These are phyloP conservation scores for Pseudozyma pruni DNA, from an alignment of 1,284 basidiomycete genomes.

Conservation along the genomic window DNA sequence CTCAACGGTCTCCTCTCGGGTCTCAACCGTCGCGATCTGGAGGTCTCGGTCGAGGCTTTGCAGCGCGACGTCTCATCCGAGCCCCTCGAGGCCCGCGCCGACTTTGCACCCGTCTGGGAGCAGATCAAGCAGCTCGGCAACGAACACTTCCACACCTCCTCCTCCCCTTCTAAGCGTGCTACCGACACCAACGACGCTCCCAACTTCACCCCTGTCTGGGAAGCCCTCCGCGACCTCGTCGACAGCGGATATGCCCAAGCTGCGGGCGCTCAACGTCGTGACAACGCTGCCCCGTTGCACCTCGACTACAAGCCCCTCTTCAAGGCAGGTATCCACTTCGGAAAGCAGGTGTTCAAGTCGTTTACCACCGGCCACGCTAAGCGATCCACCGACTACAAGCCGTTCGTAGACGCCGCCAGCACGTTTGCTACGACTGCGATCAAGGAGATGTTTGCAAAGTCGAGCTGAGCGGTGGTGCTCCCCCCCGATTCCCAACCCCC, in stretches of 20 bases:
- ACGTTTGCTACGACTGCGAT: constrained; percentile 36
- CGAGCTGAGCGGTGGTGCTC: constrained; percentile 1
- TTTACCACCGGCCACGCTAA: constrained; percentile 41
- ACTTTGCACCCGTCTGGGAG: constrained; percentile 51
- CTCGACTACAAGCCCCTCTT: constrained; percentile 50
- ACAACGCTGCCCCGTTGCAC: constrained; percentile 18
- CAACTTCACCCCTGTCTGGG: constrained; percentile 51
- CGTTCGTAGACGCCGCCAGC: constrained; percentile 78
- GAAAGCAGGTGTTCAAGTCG: constrained; percentile 42
- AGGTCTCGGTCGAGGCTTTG: constrained; percentile 20
- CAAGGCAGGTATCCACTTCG: constrained; percentile 38
- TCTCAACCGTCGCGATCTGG: constrained; percentile 31
- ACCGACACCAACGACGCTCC: constrained; percentile 19
- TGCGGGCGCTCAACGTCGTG: constrained; percentile 19
- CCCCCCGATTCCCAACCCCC: background rate
- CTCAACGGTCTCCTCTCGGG: constrained; percentile 49
- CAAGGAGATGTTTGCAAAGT: constrained; percentile 39
- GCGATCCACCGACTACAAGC: constrained; percentile 71
- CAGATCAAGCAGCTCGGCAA: constrained; percentile 53
- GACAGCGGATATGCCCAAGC: constrained; percentile 39
- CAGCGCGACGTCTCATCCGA: constrained; percentile 16
- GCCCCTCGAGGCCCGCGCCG: constrained; percentile 36
- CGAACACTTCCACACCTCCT: constrained; percentile 38
- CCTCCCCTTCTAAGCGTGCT: constrained; percentile 24
- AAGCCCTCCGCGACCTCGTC: constrained; percentile 52